Evolutionary conservation across 129 eudicot species (phyloP), one percentile per base, ranked within the genome.

Genomic region (Kitagawia praeruptora): DNA sequence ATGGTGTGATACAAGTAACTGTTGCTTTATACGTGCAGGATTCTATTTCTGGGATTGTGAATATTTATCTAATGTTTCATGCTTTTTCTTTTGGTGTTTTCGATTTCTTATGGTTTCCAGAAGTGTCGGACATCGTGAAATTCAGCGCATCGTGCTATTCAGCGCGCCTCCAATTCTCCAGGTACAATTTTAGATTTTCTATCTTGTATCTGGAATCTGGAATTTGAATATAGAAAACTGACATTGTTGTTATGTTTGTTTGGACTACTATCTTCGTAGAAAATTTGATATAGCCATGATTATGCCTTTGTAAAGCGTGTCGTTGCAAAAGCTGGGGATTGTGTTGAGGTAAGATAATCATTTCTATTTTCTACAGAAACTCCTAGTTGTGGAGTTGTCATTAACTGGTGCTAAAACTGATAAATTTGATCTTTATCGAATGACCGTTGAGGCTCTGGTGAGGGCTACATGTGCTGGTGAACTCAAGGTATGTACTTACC

Each of bases 51-150:
- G 4, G 2, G 37, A 8, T n/a, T 49, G 11, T 8, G 15, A 21
- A 44, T 70, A 21, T 31, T 78, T 15, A 9, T 42, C 49, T 83
- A 77, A 76, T 70, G 21, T 73, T 61, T 46, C 34, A 70, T 41
- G 53, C 47, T 70, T 25, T 41, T 76, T 44, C 64, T 19, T 77
- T 64, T 76, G 40, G 39, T 79, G 74, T 77, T 86, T 51, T 87
- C 92, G 98, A 97, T 92, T 84, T 95, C 99, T 34, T 95, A 95
- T 79, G 34, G 87, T 70, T 95, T 42, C 99, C 97, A 64, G 93
- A 90, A 81, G 91, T 95, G 74, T 89, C 90, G 14, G 97, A 95
- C 61, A 92, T 95, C 16, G 99, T 95, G 49, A 87, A n/a, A n/a
- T n/a, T n/a, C n/a, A n/a, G n/a, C n/a, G n/a, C n/a, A n/a, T n/a